phyloP scores from a whole-genome alignment of 108 stramenopile genomes.

The Stephanodiscus triporus region DNA sequence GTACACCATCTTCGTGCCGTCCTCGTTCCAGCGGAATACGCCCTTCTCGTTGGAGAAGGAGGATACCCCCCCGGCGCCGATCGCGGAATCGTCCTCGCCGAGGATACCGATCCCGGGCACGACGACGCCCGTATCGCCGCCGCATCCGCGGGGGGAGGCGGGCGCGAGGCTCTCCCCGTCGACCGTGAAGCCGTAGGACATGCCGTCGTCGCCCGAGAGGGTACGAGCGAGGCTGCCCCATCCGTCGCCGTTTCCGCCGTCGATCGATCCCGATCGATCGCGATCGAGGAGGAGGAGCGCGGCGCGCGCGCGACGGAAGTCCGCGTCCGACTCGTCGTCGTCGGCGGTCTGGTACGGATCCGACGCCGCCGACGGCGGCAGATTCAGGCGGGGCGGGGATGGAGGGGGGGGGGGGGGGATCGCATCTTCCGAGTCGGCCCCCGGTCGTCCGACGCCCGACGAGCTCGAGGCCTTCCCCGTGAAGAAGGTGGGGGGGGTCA shows the following conservation, averaged over 20 bases:
- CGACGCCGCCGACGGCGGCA: not conserved
- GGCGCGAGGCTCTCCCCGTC: conserved; percentile 29
- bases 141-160: too few species aligned
- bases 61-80: conserved; percentile 37
- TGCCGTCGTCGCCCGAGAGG: conserved; percentile 21
- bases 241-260: conserved; percentile 11
- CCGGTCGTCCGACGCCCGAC: too few species aligned
- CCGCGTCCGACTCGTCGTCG: conserved; percentile 33
- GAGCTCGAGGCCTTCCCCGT: too few species aligned
- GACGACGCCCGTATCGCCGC: too few species aligned
- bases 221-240: not conserved
- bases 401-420: not conserved
- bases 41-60: conserved; percentile 48
- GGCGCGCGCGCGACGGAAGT: conserved; percentile 26
- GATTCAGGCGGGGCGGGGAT: conserved; percentile 3
- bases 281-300: too few species aligned
- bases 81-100: conserved; percentile 27
- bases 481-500: too few species aligned
- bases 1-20: conserved; percentile 48
- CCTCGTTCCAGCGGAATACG: conserved; percentile 46
- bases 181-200: conserved; percentile 40
- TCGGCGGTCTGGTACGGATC: not conserved
- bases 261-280: not conserved
- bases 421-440: not conserved
- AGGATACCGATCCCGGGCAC: not conserved